These are phyloP conservation scores for Macrophomina phaseolina DNA, from an alignment of 2,329 filamentous ascomycete species.

Conservation along the genomic window DNA sequence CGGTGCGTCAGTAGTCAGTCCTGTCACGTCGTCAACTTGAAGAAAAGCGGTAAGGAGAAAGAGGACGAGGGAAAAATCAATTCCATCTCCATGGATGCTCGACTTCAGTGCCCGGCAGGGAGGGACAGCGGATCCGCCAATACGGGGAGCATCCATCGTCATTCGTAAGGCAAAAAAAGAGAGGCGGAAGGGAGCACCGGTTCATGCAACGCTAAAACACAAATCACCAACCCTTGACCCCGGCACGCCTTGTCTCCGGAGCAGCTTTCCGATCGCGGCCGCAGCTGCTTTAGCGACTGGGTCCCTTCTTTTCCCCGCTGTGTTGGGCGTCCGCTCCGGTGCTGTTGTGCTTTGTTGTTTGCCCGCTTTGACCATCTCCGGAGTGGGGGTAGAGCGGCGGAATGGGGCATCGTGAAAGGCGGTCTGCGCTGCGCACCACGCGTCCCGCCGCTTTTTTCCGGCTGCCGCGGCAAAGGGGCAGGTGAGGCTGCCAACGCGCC, in stretches of 20 bases:
- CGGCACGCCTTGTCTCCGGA: background rate
- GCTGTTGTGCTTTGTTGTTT: conserved; percentile 8
- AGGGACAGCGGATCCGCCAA: background rate
- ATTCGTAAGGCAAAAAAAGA: background rate
- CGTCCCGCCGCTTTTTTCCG: conserved; percentile 1
- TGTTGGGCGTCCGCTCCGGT: background rate
- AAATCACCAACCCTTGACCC: background rate
- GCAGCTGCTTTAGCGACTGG: conserved; percentile 11
- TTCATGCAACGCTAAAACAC: conserved; percentile 8
- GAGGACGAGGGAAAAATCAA: background rate
- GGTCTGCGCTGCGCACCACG: background rate
- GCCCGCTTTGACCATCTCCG: background rate
- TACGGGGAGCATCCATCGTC: background rate
- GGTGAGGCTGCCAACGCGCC: background rate
- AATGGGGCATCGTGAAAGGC: conserved; percentile 14
- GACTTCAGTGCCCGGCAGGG: conserved; percentile 12
- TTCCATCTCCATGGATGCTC: background rate
- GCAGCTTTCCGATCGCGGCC: conserved; percentile 4
- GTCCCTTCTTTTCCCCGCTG: conserved; percentile 9
- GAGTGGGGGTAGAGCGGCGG: background rate
- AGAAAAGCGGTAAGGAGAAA: conserved; percentile 13
- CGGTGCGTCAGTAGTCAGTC: background rate
- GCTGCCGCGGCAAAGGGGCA: conserved; percentile 16
- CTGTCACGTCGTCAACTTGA: background rate
- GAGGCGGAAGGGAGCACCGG: background rate